Evolutionary conservation across 78 protist species (phyloP).

Genomic region (Dictyostelium brefeldianum): DNA sequence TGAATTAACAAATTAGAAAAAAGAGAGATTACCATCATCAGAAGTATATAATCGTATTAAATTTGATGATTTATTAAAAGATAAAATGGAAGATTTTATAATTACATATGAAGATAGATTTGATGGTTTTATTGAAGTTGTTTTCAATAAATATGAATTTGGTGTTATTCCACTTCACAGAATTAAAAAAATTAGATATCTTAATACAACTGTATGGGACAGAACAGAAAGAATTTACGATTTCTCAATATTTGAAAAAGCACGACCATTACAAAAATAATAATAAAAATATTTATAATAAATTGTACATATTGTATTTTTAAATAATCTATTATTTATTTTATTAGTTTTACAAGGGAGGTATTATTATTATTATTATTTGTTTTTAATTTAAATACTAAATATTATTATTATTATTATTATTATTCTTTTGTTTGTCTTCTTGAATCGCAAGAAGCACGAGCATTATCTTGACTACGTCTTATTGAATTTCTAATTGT

Average conservation of each 20-base stretch:
- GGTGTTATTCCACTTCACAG: slow-evolving; percentile 54
- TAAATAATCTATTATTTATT: neutral
- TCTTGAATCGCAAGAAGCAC: slow-evolving; percentile 5
- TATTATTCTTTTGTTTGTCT: neutral
- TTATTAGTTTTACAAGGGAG: neutral
- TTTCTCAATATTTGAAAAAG: slow-evolving; percentile 16
- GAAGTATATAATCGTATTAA: slow-evolving; percentile 61
- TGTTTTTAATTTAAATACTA: neutral
- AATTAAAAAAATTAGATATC: slow-evolving; percentile 2
- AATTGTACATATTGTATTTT: neutral
- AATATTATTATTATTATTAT: too few species aligned
- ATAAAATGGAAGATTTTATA: slow-evolving; percentile 1
- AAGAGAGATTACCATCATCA: slow-evolving; percentile 39
- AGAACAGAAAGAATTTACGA: slow-evolving; percentile 24
- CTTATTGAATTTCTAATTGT: too few species aligned
- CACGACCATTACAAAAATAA: neutral
- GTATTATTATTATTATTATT: neutral
- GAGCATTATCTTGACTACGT: neutral
- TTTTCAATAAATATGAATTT: slow-evolving; percentile 20
- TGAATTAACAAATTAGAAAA: slow-evolving; percentile 7
- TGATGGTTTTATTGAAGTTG: slow-evolving; percentile 2
- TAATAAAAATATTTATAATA: neutral
- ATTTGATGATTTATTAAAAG: slow-evolving; percentile 20
- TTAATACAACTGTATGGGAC: slow-evolving; percentile 35
- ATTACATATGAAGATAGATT: slow-evolving; percentile 50